Evolutionary conservation across 257 asterid genomes (phyloP).

Genomic region (Ehretia macrophylla): DNA sequence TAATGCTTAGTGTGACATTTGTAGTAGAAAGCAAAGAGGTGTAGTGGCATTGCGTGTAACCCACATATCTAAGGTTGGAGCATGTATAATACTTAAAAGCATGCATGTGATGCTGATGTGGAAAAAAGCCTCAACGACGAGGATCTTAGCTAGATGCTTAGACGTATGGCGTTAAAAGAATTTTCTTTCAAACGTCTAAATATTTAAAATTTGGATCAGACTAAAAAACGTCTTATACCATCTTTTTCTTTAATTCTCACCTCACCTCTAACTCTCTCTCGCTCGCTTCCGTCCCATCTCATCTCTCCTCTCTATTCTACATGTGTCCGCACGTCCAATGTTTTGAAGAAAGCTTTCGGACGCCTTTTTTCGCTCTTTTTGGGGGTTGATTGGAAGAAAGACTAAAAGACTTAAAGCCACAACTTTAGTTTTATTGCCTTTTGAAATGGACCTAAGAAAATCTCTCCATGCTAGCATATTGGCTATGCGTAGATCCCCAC

Average conservation of each 20-base stretch:
- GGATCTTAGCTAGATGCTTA: conserved; percentile 1
- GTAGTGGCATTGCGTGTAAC: conserved; percentile 46
- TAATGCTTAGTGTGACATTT: neutral
- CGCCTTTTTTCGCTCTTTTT: neutral
- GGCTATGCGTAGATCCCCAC: conserved; percentile 34
- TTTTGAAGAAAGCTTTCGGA: too few relatives aligned
- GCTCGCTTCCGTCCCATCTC: too few relatives aligned
- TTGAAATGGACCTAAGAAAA: conserved; percentile 17
- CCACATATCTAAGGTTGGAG: conserved; percentile 37
- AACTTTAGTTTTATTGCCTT: conserved; percentile 11
- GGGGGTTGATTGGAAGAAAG: too few relatives aligned
- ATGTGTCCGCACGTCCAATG: too few relatives aligned
- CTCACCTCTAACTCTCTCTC: too few relatives aligned
- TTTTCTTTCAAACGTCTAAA: too few relatives aligned
- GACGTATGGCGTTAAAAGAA: too few relatives aligned
- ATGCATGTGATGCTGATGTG: conserved; percentile 57
- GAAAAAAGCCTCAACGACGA: conserved; percentile 25
- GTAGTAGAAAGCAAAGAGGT: conserved; percentile 3
- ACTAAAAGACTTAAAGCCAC: conserved; percentile 4
- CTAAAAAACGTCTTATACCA: too few relatives aligned
- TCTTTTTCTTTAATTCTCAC: too few relatives aligned
- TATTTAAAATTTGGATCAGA: too few relatives aligned
- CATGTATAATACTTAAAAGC: neutral
- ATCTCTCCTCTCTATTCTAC: too few relatives aligned
- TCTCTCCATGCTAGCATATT: conserved; percentile 10